Conservation (phyloP, 164 flowering plant species). For the Litsea cubeba region DNA sequence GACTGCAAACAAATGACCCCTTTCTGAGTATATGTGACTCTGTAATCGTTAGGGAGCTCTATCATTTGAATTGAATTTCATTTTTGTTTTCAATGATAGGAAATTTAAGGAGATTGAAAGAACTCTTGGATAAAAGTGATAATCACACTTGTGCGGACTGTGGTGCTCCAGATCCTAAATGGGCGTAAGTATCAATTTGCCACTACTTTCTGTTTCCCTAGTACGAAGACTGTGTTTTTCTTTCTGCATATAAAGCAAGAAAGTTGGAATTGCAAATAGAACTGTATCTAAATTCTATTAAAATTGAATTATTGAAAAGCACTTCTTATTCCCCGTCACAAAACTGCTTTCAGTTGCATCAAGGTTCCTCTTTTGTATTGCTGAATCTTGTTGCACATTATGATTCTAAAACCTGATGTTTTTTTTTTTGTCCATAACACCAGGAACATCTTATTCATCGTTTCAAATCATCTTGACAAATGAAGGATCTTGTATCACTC, state of each 20-base stretch:
- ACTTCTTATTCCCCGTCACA: background rate
- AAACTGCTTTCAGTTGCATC: background rate
- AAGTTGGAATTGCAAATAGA: background rate
- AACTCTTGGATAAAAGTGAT: conserved; percentile 57
- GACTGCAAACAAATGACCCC: too few species aligned
- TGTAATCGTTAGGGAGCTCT: too few species aligned
- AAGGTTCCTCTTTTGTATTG: background rate
- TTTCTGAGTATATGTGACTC: too few species aligned
- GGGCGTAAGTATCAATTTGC: conserved; percentile 80
- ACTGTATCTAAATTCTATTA: background rate
- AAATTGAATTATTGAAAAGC: background rate
- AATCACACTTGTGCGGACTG: conserved; percentile 94
- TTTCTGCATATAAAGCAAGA: background rate
- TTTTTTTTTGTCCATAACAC: background rate
- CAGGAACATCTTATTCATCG: background rate
- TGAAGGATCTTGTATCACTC: background rate
- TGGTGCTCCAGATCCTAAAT: conserved; percentile 93
- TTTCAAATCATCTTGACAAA: background rate
- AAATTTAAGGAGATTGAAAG: conserved; percentile 61
- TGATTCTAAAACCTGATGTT: background rate
- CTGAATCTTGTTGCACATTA: background rate
- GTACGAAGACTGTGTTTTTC: background rate
- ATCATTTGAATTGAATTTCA: background rate
- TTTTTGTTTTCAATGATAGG: conserved; percentile 30
- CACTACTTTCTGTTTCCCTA: background rate